Conservation (phyloP, 225 moss, liverwort and hornwort genomes). For the Bryum argenteum region DNA sequence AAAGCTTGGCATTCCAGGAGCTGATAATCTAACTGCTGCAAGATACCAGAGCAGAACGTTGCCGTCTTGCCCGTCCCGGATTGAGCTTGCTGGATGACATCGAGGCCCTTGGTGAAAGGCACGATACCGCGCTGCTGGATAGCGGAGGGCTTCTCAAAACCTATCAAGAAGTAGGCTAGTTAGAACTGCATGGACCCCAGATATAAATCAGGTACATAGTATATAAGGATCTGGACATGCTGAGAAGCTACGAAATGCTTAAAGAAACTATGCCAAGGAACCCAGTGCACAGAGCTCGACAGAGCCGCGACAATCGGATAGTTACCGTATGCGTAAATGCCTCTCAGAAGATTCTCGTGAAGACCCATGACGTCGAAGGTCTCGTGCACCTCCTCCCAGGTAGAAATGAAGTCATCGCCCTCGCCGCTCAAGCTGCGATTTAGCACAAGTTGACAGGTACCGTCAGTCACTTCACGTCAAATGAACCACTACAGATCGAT, state of each 20-base stretch:
- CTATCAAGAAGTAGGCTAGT: conserved; percentile 22
- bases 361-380: conserved; percentile 77
- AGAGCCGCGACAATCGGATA: neutral
- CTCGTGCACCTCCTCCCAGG: conserved; percentile 80
- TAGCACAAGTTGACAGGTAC: conserved; percentile 5
- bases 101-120: conserved; percentile 69
- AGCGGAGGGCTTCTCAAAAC: conserved; percentile 76
- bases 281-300: neutral
- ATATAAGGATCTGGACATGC: neutral
- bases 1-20: conserved; percentile 70
- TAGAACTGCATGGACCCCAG: conserved; percentile 6
- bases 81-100: conserved; percentile 75
- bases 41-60: conserved; percentile 66
- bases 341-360: conserved; percentile 67
- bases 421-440: conserved; percentile 59
- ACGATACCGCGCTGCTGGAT: conserved; percentile 80
- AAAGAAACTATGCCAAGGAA: neutral
- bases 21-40: conserved; percentile 68
- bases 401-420: conserved; percentile 74
- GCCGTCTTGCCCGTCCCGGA: conserved; percentile 76
- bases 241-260: neutral
- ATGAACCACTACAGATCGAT: neutral
- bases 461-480: conserved; percentile 12
- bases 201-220: neutral
- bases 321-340: conserved; percentile 73